These are phyloP conservation scores for Tetracladium setigerum DNA, from an alignment of 495 filamentous ascomycete genomes.

Conservation along the genomic window DNA sequence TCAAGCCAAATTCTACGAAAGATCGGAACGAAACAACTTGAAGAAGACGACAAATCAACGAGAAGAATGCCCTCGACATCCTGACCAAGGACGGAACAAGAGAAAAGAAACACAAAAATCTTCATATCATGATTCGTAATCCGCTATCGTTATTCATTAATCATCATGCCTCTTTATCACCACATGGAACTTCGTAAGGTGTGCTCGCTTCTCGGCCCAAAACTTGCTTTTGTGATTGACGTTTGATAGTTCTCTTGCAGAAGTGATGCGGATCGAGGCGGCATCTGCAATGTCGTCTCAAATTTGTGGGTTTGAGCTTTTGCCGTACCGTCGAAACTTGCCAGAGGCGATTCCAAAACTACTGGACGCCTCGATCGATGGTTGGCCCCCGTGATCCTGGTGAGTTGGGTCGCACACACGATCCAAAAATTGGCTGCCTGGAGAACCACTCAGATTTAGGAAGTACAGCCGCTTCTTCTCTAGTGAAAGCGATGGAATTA, in stretches of 20 bases:
- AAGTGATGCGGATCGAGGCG: constrained; percentile 1
- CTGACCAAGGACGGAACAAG: no score
- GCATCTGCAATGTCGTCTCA: not conserved
- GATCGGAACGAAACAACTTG: no score
- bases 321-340: not conserved
- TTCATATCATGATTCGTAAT: no score
- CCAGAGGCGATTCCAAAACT: not conserved
- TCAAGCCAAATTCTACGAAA: no score
- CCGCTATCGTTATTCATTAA: no score
- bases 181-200: constrained; percentile 2
- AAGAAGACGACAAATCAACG: no score
- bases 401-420: not conserved
- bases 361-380: not conserved
- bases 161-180: not conserved
- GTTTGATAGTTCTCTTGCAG: constrained; percentile 2
- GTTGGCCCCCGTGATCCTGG: not conserved
- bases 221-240: not conserved
- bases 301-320: not conserved
- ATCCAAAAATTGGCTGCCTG: not conserved
- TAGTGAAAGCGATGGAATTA: no score
- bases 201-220: constrained; percentile 8
- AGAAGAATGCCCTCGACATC: no score
- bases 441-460: not conserved
- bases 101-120: no score
- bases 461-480: no score